Percentiles rank a stretch among this genome's conserved stretches.
These are phyloP conservation scores for Entomortierella beljakovae DNA, from an alignment of 192 early-diverging fungal genomes.

Conservation along the genomic window DNA sequence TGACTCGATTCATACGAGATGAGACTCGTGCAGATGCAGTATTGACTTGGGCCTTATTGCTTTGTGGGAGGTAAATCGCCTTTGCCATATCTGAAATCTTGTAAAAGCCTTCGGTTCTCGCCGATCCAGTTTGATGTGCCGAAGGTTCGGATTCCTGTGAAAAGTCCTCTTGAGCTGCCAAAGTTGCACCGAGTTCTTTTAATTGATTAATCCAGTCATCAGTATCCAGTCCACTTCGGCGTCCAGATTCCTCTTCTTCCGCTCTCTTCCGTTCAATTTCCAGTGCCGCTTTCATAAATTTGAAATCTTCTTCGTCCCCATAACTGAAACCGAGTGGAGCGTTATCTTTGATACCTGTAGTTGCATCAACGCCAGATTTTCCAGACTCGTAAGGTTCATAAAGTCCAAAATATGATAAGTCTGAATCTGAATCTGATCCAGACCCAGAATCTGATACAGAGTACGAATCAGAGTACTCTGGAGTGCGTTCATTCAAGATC, in stretches of 20 bases:
- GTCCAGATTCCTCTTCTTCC: slow-evolving; percentile 39
- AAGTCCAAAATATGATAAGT: slow-evolving; percentile 52
- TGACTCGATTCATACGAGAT: slow-evolving; percentile 76
- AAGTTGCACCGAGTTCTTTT: slow-evolving; percentile 9
- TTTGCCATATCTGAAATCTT: slow-evolving; percentile 75
- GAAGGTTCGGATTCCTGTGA: slow-evolving; percentile 21
- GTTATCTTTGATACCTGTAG: slow-evolving; percentile 16
- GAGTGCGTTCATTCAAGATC: slow-evolving; percentile 6
- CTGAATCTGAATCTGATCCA: slow-evolving; percentile 47
- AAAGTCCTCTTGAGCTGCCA: slow-evolving; percentile 24
- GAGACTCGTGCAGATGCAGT: slow-evolving; percentile 57
- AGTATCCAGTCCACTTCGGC: slow-evolving; percentile 6
- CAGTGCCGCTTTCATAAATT: slow-evolving; percentile 58
- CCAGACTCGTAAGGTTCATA: slow-evolving; percentile 44
- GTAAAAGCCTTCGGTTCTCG: slow-evolving; percentile 87
- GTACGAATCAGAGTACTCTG: slow-evolving; percentile 34
- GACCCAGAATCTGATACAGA: slow-evolving; percentile 39
- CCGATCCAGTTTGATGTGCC: slow-evolving; percentile 76
- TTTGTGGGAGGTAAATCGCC: slow-evolving; percentile 69
- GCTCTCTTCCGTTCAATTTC: slow-evolving; percentile 51
- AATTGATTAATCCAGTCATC: slow-evolving; percentile 12
- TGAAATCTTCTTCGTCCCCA: slow-evolving; percentile 60
- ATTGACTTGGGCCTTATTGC: slow-evolving; percentile 40
- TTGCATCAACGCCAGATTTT: slow-evolving; percentile 13
- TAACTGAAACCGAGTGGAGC: slow-evolving; percentile 24